These are phyloP conservation scores for Rhizophagus clarus DNA, from an alignment of 192 early-diverging fungal genomes.

Conservation along the genomic window DNA sequence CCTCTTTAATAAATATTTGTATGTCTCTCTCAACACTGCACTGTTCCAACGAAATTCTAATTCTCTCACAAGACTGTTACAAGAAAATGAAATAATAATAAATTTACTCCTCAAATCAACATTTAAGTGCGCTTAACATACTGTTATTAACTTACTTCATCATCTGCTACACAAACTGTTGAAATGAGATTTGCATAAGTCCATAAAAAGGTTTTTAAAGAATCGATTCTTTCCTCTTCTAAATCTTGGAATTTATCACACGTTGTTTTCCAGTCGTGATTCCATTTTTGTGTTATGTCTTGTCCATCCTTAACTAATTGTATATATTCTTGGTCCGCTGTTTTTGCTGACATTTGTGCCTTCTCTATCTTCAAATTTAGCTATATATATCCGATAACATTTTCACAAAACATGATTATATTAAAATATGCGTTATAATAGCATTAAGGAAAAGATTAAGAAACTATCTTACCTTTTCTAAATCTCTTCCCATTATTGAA, in stretches of 20 bases:
- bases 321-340: slow-evolving; percentile 57
- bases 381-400: neutral
- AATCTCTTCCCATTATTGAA: slow-evolving; percentile 43
- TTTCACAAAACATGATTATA: neutral
- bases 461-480: slow-evolving; percentile 36
- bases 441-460: neutral
- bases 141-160: slow-evolving; percentile 52
- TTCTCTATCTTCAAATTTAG: slow-evolving; percentile 45
- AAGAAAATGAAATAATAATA: neutral
- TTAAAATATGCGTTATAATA: neutral
- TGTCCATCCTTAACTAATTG: slow-evolving; percentile 46
- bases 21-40: slow-evolving; percentile 68
- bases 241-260: slow-evolving; percentile 67
- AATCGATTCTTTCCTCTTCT: slow-evolving; percentile 76
- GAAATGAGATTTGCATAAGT: slow-evolving; percentile 75
- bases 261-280: slow-evolving; percentile 51
- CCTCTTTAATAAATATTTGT: slow-evolving; percentile 58
- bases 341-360: slow-evolving; percentile 39
- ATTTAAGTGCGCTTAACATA: neutral
- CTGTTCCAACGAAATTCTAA: slow-evolving; percentile 66
- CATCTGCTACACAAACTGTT: slow-evolving; percentile 67
- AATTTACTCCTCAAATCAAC: neutral
- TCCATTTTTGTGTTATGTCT: slow-evolving; percentile 55
- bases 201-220: slow-evolving; percentile 65
- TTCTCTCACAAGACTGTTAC: slow-evolving; percentile 65